A percentile compares a stretch with the other conserved stretches of the same genome.
phyloP scores from a whole-genome alignment of 2,329 filamentous ascomycete species.

The Tetracladium maxilliforme region DNA sequence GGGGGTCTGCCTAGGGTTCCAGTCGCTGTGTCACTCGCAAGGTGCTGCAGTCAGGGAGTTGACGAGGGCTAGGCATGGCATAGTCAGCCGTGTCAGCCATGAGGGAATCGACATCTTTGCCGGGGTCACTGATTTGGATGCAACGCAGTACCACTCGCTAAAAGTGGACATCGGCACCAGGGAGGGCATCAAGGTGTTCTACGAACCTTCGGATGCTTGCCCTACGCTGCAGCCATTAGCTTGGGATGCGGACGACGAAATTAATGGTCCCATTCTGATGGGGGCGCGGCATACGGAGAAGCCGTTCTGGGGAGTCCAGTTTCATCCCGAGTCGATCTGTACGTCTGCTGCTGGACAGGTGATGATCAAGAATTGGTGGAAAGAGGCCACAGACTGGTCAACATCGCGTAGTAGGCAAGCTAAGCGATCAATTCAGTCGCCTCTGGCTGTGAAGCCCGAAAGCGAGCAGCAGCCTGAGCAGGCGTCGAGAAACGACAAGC shows the following conservation, averaged over 20 bases:
- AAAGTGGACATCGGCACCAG: conserved; percentile 14
- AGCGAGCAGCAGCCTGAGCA: too few species aligned
- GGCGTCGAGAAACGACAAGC: too few species aligned
- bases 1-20: conserved; percentile 61
- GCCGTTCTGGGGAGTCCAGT: conserved; percentile 57
- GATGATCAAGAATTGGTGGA: conserved; percentile 50
- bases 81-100: conserved; percentile 40
- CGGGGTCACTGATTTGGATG: conserved; percentile 16
- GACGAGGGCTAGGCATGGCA: conserved; percentile 44
- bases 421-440: neutral
- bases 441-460: too few species aligned
- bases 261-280: conserved; percentile 44
- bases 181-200: conserved; percentile 12
- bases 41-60: conserved; percentile 39
- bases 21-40: conserved; percentile 46
- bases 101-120: conserved; percentile 31
- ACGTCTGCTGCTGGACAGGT: conserved; percentile 38
- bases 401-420: neutral
- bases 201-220: conserved; percentile 18
- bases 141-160: conserved; percentile 24
- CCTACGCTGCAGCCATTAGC: conserved; percentile 18
- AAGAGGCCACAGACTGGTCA: conserved; percentile 27
- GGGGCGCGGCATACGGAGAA: conserved; percentile 38
- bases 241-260: conserved; percentile 16
- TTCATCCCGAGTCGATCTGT: conserved; percentile 58